Evolutionary conservation across 140 eudicot genomes (phyloP).

Genomic region (Senecio squalidus): DNA sequence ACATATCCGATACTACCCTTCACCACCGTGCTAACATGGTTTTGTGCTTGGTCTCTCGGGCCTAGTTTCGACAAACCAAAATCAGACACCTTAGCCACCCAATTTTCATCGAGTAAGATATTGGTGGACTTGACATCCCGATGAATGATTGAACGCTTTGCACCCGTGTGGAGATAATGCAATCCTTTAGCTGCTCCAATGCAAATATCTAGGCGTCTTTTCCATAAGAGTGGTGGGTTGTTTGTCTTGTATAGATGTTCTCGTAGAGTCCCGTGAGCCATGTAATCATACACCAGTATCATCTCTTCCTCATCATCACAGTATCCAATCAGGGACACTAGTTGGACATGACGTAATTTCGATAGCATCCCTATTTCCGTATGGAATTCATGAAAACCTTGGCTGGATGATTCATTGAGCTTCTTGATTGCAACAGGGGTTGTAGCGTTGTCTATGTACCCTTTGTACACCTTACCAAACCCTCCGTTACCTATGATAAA

Average conservation of each 20-base stretch:
- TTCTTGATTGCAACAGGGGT: conserved; percentile 47
- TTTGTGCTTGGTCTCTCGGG: conserved; percentile 6
- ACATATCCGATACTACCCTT: conserved; percentile 65
- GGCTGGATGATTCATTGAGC: conserved; percentile 41
- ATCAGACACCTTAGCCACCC: conserved; percentile 63
- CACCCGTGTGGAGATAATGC: conserved; percentile 47
- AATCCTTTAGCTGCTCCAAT: conserved; percentile 56
- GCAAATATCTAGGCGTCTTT: conserved; percentile 44
- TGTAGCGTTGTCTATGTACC: conserved; percentile 31
- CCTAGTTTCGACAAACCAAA: conserved; percentile 61
- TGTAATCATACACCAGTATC: conserved; percentile 54
- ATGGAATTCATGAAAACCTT: conserved; percentile 41
- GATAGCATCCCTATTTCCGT: conserved; percentile 46
- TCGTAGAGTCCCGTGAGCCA: conserved; percentile 46
- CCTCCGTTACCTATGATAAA: conserved; percentile 45
- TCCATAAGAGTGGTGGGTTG: conserved; percentile 38
- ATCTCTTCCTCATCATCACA: conserved; percentile 47
- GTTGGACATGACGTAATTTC: conserved; percentile 41
- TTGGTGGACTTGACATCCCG: conserved; percentile 58
- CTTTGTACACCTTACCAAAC: conserved; percentile 54
- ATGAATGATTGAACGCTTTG: conserved; percentile 37
- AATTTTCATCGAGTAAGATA: conserved; percentile 49
- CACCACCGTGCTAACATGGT: conserved; percentile 51
- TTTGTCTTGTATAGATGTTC: conserved; percentile 37
- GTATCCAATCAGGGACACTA: conserved; percentile 52